Base-by-base conservation (phyloP, 2,329 filamentous ascomycete genomes). In the Aspergillus sp. region DNA sequence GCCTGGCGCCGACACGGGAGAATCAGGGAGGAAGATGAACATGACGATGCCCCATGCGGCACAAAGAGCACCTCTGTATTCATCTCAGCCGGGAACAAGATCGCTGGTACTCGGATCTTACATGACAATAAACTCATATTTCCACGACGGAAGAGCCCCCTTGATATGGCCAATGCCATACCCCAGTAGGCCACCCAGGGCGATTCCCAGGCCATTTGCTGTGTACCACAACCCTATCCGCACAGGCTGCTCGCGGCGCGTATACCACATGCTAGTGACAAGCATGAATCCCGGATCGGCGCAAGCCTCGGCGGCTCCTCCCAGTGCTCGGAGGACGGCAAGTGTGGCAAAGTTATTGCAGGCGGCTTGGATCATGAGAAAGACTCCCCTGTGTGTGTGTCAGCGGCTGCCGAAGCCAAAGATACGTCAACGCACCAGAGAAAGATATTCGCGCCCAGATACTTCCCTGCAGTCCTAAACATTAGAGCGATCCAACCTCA, bases 91-190 rank as follows among this genome's bases (percentile, higher is more conserved):
- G n/a, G 15, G 10, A 8, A 15, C 8, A 13, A 5, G 22, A 15
- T 8, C 5, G n/a, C n/a, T n/a, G n/a, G n/a, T n/a, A n/a, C n/a
- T n/a, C n/a, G n/a, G 13, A 19, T 15, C 48, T 29, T 48, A 63
- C 59, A 75, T 75, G n/a, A 82, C 69, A 11, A 83, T 55, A 48
- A 82, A 82, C 34, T 82, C 76, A 41, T 78, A 82, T 47, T 73
- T 74, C 78, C 78, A 82, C 0, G 69, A 71, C 0, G 69, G 63
- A 13, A 81, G 61, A 1, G 64, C 58, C 10, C 71, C 74, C 24
- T 65, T 61, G 42, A 75, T 75, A 40, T 76, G 65, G 1, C 76
- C 75, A 28, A 80, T 78, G 0, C 68, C 75, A 35, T 74, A 79
- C 0, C 71, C 70, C 0, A 75, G 51, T 2, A 74, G 45, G 0